A percentile compares a stretch with the other conserved stretches of the same genome.
Conservation (phyloP, 768 basidiomycete genomes). For the Agrocybe pediades region DNA sequence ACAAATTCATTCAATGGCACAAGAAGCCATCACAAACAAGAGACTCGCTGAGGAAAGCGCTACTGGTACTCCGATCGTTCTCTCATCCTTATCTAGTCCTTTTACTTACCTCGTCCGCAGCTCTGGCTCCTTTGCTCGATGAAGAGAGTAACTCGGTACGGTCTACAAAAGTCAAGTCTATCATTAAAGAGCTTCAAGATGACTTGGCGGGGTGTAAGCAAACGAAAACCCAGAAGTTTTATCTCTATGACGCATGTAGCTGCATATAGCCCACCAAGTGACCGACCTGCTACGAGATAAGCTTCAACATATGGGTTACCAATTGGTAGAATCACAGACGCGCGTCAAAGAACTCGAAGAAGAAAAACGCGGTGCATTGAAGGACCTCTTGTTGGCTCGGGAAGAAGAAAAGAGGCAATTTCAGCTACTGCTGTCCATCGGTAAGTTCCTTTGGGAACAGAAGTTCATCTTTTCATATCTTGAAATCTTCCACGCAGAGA, state of each 20-base stretch:
- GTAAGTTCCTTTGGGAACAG: slow-evolving; percentile 4
- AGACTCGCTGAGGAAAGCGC: slow-evolving; percentile 12
- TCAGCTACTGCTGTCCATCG: slow-evolving; percentile 8
- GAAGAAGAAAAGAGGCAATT: slow-evolving; percentile 17
- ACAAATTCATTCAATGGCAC: slow-evolving; percentile 3
- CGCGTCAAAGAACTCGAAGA: slow-evolving; percentile 37
- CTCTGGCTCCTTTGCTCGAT: slow-evolving; percentile 25
- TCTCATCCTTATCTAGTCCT: background rate
- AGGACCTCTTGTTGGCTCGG: slow-evolving; percentile 17
- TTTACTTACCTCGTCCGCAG: slow-evolving; percentile 11
- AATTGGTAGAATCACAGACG: slow-evolving; percentile 32
- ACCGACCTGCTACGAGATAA: slow-evolving; percentile 42
- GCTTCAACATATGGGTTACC: slow-evolving; percentile 31
- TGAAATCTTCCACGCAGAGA: slow-evolving; percentile 23
- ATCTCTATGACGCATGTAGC: background rate
- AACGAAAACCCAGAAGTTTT: background rate
- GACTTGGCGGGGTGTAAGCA: slow-evolving; percentile 30
- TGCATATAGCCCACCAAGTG: slow-evolving; percentile 35
- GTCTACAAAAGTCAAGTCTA: slow-evolving; percentile 21
- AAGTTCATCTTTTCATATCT: background rate
- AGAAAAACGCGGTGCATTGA: slow-evolving; percentile 25
- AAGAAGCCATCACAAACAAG: slow-evolving; percentile 17
- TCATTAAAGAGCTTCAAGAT: slow-evolving; percentile 26
- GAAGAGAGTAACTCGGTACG: slow-evolving; percentile 18
- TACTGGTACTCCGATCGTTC: slow-evolving; percentile 9